Evolutionary conservation across 2,329 filamentous ascomycete species (phyloP).

Genomic region (Ophiostoma ulmi): DNA sequence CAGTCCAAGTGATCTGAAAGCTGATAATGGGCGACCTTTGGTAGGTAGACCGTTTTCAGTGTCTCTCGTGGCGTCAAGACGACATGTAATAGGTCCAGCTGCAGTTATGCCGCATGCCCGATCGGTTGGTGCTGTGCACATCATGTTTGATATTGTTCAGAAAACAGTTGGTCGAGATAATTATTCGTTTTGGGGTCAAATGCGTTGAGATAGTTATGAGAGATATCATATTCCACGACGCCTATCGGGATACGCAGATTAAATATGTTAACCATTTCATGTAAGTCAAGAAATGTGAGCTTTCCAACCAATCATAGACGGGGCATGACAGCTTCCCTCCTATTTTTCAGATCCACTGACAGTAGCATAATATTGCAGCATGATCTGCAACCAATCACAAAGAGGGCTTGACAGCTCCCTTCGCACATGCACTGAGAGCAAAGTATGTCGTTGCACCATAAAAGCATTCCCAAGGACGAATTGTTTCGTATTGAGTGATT

Average conservation of each 20-base stretch:
- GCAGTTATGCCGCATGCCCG: background rate
- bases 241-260: no score
- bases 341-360: background rate
- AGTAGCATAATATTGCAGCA: no score
- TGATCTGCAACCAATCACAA: no score
- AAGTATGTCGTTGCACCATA: background rate
- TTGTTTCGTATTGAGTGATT: background rate
- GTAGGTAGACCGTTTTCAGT: background rate
- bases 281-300: background rate
- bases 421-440: no score
- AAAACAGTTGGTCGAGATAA: no score
- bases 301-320: background rate
- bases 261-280: background rate
- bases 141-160: background rate
- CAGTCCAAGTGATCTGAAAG: slow-evolving; percentile 52
- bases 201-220: no score
- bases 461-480: background rate
- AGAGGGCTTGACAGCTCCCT: no score
- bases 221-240: no score
- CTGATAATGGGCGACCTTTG: slow-evolving; percentile 31
- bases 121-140: no score
- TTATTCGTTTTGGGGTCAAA: no score
- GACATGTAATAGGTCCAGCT: background rate
- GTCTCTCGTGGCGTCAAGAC: background rate
- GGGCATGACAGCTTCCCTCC: background rate